Percentiles rank a stretch among this genome's conserved stretches.
These are phyloP conservation scores for Soucietia sequanensis DNA, from an alignment of 805 yeast species.

Conservation along the genomic window DNA sequence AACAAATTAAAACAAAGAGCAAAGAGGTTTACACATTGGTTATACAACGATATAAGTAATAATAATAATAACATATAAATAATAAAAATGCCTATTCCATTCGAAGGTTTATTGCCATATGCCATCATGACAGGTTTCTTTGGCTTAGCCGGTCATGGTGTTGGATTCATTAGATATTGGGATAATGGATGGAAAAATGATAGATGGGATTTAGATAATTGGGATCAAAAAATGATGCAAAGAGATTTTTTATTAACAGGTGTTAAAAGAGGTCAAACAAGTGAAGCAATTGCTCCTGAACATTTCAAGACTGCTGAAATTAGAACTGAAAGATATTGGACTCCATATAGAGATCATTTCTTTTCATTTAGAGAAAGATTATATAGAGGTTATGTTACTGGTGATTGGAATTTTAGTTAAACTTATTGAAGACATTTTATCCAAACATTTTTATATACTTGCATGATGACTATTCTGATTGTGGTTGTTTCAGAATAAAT, in stretches of 20 bases:
- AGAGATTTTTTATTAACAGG: conserved; percentile 81
- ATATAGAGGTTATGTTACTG: conserved; percentile 45
- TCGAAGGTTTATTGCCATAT: conserved; percentile 47
- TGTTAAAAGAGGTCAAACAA: conserved; percentile 63
- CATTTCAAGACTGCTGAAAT: conserved; percentile 58
- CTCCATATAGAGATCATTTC: conserved; percentile 48
- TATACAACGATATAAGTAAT: too few relatives aligned
- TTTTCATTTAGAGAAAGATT: conserved; percentile 46
- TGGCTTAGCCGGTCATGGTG: conserved; percentile 47
- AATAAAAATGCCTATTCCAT: conserved; percentile 42
- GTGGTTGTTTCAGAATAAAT: too few relatives aligned
- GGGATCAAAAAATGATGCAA: conserved; percentile 54
- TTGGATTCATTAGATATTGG: conserved; percentile 45
- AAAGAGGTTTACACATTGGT: too few relatives aligned
- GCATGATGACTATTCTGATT: too few relatives aligned
- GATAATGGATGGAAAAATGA: conserved; percentile 50
- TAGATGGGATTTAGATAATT: conserved; percentile 41
- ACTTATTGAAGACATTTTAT: too few relatives aligned
- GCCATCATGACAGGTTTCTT: conserved; percentile 46
- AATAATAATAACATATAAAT: background rate
- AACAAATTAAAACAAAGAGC: background rate
- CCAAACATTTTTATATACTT: too few relatives aligned
- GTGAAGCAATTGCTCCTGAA: conserved; percentile 70
- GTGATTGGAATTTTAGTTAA: conserved; percentile 39
- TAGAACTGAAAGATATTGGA: conserved; percentile 39